These are phyloP conservation scores for Neocatenulostroma microsporum DNA, from an alignment of 2,329 filamentous ascomycete genomes.

Conservation along the genomic window DNA sequence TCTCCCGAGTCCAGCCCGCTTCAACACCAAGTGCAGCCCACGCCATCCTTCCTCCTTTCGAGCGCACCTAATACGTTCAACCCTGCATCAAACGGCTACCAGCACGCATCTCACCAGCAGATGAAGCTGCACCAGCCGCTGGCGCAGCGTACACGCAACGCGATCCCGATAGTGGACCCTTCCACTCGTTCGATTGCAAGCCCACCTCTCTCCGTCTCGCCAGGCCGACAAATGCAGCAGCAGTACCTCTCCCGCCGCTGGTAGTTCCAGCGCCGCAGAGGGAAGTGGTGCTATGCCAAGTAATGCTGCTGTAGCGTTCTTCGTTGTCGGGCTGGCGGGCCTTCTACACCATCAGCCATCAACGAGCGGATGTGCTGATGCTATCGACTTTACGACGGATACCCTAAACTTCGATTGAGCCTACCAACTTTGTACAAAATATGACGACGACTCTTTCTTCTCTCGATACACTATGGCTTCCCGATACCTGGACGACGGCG, in stretches of 20 bases:
- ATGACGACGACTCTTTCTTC: conserved; percentile 6
- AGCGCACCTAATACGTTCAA: conserved; percentile 38
- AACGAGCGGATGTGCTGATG: conserved; percentile 6
- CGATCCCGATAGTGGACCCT: conserved; percentile 96
- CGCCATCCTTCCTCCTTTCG: conserved; percentile 67
- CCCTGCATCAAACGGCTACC: conserved; percentile 52
- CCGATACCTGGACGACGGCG: conserved; percentile 7
- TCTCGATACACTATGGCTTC: conserved; percentile 3
- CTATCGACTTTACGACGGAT: background rate
- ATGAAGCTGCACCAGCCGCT: conserved; percentile 87
- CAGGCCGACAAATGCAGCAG: conserved; percentile 55
- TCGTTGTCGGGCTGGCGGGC: conserved; percentile 12
- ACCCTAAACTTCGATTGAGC: conserved; percentile 2
- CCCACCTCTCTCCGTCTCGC: conserved; percentile 67
- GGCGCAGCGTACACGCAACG: conserved; percentile 82
- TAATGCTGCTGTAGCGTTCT: conserved; percentile 6
- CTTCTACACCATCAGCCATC: conserved; percentile 7
- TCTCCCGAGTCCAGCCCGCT: conserved; percentile 88
- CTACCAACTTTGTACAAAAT: conserved; percentile 1
- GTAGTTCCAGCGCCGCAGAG: conserved; percentile 25
- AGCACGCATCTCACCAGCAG: conserved; percentile 40
- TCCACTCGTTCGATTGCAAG: conserved; percentile 84
- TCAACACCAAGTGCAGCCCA: conserved; percentile 67
- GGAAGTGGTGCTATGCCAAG: background rate
- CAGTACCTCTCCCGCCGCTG: conserved; percentile 42